Evolutionary conservation across 768 basidiomycete genomes (phyloP), one percentile per base, ranked within the genome.

Genomic region (Tulasnella sp.): DNA sequence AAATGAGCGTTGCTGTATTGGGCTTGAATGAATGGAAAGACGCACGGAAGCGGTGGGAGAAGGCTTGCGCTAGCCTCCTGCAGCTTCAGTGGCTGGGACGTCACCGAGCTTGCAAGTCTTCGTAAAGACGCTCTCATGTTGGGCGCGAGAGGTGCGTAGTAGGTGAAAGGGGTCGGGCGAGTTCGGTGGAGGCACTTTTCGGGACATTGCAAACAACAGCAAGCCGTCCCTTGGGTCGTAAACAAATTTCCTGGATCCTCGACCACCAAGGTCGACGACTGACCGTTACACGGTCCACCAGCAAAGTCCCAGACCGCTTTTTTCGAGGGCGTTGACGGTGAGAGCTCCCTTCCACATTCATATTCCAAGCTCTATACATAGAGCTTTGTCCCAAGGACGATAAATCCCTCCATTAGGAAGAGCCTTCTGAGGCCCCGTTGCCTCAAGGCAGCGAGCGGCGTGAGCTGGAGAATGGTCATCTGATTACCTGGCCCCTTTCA

Each of bases 41-140:
- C 91, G 78, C 83, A 94, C 94, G 94, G 93, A 80, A 92, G 86
- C 48, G 94, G 93, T n/a, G 93, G 94, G 42, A 93, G 88, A 32
- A 96, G 86, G 23, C 91, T 86, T 16, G 90, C 87, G 77, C 90
- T 91, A 0, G 91, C 88, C 82, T 90, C 89, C 26, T 84, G 85
- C 4, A 93, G 83, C 70, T 89, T 90, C 76, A 93, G 81, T 46
- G 90, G 89, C 35, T 86, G 86, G n/a, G 86, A 84, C 1, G 90
- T 86, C 0, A 90, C 84, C 20, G 90, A 91, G 80, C 88, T 86
- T 1, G 92, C 92, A 18, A 82, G 80, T 29, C 82, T 73, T 23
- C 80, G 32, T 7, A 79, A 74, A 42, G 83, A 77, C 42, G 74
- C 35, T 40, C 81, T 74, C 82, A 84, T 75, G 4, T 23, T 75